A percentile compares a stretch with the other conserved stretches of the same genome.
Conservation (phyloP, 202 grass and related monocot species). For the Cymbopogon flexuosus region DNA sequence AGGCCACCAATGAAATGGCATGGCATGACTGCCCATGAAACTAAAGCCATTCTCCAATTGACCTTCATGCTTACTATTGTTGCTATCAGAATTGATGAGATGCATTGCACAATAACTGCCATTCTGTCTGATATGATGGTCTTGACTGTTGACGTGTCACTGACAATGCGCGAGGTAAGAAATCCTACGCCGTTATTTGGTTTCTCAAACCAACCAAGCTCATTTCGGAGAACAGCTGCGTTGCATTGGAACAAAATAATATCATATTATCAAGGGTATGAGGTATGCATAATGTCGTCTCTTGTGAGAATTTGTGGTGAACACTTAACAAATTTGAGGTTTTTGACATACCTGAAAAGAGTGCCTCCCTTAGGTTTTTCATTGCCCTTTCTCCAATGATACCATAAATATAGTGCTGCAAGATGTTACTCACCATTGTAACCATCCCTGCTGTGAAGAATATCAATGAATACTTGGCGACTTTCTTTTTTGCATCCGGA, state of each 20-base stretch:
- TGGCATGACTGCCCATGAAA: slow-evolving; percentile 64
- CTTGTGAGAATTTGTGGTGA: background rate
- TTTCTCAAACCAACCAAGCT: slow-evolving; percentile 57
- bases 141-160: slow-evolving; percentile 58
- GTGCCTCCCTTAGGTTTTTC: slow-evolving; percentile 48
- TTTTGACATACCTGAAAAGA: slow-evolving; percentile 59
- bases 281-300: background rate
- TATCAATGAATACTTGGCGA: slow-evolving; percentile 45
- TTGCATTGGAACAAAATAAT: slow-evolving; percentile 9
- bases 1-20: slow-evolving; percentile 55
- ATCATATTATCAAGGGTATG: background rate
- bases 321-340: background rate
- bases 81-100: slow-evolving; percentile 66
- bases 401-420: slow-evolving; percentile 65
- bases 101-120: slow-evolving; percentile 55
- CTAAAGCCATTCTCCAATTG: slow-evolving; percentile 62
- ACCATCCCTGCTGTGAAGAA: slow-evolving; percentile 45
- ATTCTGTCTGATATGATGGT: slow-evolving; percentile 63
- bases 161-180: slow-evolving; percentile 45
- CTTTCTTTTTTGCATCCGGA: slow-evolving; percentile 36
- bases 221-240: slow-evolving; percentile 50
- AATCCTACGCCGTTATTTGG: slow-evolving; percentile 42
- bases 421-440: slow-evolving; percentile 42
- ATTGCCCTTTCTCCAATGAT: slow-evolving; percentile 52
- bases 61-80: slow-evolving; percentile 44